Base-by-base conservation (phyloP, 345 rosid species). In the Microthlaspi erraticum region DNA sequence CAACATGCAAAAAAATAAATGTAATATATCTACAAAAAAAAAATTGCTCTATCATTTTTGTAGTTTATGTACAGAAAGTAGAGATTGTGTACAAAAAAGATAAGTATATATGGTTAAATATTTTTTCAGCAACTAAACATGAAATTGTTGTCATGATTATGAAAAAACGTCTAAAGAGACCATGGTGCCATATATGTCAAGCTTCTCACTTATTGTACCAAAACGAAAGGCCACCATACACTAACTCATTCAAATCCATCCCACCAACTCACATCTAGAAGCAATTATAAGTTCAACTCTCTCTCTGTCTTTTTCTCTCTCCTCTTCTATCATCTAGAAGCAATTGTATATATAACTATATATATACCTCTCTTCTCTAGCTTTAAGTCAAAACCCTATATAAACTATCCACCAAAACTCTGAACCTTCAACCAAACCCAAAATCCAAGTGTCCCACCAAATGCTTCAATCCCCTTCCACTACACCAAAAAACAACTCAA, bases 231-330 rank as follows among this genome's bases (percentile, higher is more conserved):
- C 86, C 84, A 85, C 95, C 96, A 82, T 45, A 76, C 71, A 86
- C 94, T 85, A 80, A 80, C 84, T 80, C 85, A 73, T 86, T 81
- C 90, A 48, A 80, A 84, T 87, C 91, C 82, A 79, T 88, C 87
- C 83, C 96, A 91, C 98, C 98, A 91, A 93, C 97, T 84, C 90
- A 45, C 96, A 82, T 93, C 98, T 93, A 91, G 97, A 93, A 93
- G 88, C 96, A 80, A 64, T 83, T 83, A 63, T 50, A 74, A 66
- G 68, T 58, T 75, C 80, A 62, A 61, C 71, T 7, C 77, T 17
- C 70, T 54, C 56, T 32, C 71, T 4, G 59, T 48, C 55, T 29
- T 70, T 55, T 66, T 48, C 43, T 51, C 61, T 51, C 38, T 36
- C 65, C 36, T 43, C 57, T 5, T 17, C 46, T 29, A 16, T 68